A percentile compares a stretch with the other conserved stretches of the same genome.
These are phyloP conservation scores for Metschnikowia henanensis DNA, from an alignment of 805 yeast species.

Conservation along the genomic window DNA sequence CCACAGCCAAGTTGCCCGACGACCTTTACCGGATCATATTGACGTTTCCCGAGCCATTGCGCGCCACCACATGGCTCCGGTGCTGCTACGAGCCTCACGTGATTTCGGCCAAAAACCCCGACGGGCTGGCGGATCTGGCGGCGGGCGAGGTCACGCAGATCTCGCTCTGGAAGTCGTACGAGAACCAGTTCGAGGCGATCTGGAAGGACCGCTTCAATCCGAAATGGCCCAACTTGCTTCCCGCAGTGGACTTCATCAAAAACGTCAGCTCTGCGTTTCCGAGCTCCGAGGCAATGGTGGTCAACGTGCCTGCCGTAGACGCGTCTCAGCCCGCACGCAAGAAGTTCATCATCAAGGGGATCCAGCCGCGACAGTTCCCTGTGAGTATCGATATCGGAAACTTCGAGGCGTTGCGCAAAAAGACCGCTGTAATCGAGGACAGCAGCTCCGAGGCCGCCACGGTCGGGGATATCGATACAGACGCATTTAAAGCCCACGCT, in stretches of 20 bases:
- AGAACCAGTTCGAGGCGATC: slow-evolving; percentile 73
- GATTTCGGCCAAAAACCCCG: slow-evolving; percentile 23
- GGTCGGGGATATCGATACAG: slow-evolving; percentile 39
- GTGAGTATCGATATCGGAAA: slow-evolving; percentile 47
- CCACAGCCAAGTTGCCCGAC: slow-evolving; percentile 60
- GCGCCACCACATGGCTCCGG: slow-evolving; percentile 95
- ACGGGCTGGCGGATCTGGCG: slow-evolving; percentile 29
- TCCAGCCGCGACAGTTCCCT: slow-evolving; percentile 75
- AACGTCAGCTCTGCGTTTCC: slow-evolving; percentile 90
- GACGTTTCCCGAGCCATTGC: slow-evolving; percentile 73
- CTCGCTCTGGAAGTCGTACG: slow-evolving; percentile 94
- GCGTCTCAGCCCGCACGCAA: slow-evolving; percentile 49
- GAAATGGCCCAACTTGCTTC: slow-evolving; percentile 50
- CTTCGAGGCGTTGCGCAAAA: slow-evolving; percentile 39
- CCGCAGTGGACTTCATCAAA: slow-evolving; percentile 96
- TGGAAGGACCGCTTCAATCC: slow-evolving; percentile 41
- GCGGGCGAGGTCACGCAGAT: slow-evolving; percentile 91
- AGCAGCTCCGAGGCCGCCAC: slow-evolving; percentile 19
- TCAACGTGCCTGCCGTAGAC: slow-evolving; percentile 47
- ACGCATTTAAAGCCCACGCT: slow-evolving; percentile 31
- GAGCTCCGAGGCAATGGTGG: slow-evolving; percentile 90
- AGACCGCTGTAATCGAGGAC: slow-evolving; percentile 14
- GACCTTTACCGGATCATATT: slow-evolving; percentile 61
- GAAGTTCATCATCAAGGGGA: slow-evolving; percentile 90
- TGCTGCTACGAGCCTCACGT: slow-evolving; percentile 77